phyloP scores from a whole-genome alignment of 192 early-diverging fungal genomes.

The Umbelopsis vinacea region DNA sequence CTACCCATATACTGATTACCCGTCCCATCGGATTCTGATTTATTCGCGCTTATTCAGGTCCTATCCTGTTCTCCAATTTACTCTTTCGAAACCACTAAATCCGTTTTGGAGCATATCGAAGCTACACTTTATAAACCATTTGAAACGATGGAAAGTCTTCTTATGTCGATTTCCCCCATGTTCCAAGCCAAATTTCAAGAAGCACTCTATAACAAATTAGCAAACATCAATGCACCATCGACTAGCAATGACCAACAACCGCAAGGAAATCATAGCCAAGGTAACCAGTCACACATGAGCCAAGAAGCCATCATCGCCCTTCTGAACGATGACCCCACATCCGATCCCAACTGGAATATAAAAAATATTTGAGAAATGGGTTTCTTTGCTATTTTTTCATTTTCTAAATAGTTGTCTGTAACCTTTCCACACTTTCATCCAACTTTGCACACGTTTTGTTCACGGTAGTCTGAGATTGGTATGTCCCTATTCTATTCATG shows the following conservation, averaged over 20 bases:
- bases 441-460: background rate
- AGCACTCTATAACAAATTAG: constrained; percentile 38
- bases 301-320: constrained; percentile 4
- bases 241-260: constrained; percentile 14
- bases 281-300: background rate
- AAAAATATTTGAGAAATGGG: background rate
- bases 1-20: background rate
- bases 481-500: background rate
- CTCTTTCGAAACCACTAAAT: constrained; percentile 2
- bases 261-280: constrained; percentile 2
- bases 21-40: background rate
- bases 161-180: constrained; percentile 39
- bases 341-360: background rate
- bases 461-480: background rate
- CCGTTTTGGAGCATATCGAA: constrained; percentile 6
- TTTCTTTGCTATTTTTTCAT: background rate
- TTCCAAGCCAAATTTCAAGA: constrained; percentile 43
- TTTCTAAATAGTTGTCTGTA: background rate
- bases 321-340: background rate
- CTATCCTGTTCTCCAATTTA: constrained; percentile 4
- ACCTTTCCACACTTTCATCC: background rate
- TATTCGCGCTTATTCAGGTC: background rate
- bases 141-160: constrained; percentile 47
- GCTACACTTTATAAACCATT: constrained; percentile 29
- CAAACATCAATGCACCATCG: constrained; percentile 22